These are phyloP conservation scores for Leccinum incarnatum DNA, from an alignment of 768 basidiomycete genomes.

Conservation along the genomic window DNA sequence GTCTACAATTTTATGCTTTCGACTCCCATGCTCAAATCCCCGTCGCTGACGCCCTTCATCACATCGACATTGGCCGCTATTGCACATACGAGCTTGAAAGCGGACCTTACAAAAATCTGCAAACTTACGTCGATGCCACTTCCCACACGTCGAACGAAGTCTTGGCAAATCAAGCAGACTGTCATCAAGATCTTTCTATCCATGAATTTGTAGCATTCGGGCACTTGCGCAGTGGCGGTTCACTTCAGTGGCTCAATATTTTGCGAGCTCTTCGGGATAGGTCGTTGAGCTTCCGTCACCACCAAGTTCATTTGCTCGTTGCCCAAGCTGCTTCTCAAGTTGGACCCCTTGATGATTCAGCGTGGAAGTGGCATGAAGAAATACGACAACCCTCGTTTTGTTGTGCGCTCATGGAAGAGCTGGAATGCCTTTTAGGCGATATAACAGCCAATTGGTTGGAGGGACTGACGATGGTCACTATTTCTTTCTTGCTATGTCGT, in stretches of 20 bases:
- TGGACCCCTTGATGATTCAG: conserved; percentile 24
- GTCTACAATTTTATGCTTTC: conserved; percentile 28
- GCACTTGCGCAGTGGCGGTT: conserved; percentile 40
- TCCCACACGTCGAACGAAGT: conserved; percentile 42
- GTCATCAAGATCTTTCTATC: conserved; percentile 37
- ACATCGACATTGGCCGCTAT: conserved; percentile 8
- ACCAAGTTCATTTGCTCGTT: conserved; percentile 41
- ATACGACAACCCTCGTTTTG: conserved; percentile 7
- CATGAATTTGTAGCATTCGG: conserved; percentile 47
- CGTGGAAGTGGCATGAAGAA: conserved; percentile 11
- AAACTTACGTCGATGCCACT: conserved; percentile 34
- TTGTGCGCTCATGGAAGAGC: background rate
- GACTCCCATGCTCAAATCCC: conserved; percentile 18
- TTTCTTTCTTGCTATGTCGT: background rate
- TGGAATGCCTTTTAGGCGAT: background rate
- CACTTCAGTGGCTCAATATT: conserved; percentile 51
- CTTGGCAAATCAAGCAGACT: conserved; percentile 41
- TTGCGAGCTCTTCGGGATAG: conserved; percentile 40
- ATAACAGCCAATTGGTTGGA: background rate
- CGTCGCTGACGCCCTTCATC: conserved; percentile 11
- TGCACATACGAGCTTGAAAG: conserved; percentile 33
- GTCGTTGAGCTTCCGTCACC: conserved; percentile 35
- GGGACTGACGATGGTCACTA: background rate
- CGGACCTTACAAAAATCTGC: conserved; percentile 34
- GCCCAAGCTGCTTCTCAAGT: conserved; percentile 44